Evolutionary conservation across 2,329 filamentous ascomycete genomes (phyloP).

Genomic region (Fusarium albidum): DNA sequence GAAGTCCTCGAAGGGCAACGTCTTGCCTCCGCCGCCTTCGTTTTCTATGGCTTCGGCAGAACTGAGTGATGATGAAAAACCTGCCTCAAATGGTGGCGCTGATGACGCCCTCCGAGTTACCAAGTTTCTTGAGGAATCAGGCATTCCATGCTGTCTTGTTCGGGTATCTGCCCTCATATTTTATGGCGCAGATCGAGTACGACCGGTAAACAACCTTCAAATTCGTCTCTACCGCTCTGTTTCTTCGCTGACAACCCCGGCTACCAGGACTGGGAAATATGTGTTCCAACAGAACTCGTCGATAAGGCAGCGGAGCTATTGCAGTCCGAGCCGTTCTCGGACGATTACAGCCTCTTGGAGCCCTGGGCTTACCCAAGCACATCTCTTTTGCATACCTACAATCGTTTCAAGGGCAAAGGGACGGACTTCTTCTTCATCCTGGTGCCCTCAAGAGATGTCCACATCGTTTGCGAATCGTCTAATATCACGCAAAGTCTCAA

Average conservation of each 20-base stretch:
- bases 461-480: background rate
- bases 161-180: slow-evolving; percentile 2
- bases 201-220: background rate
- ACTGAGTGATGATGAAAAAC: background rate
- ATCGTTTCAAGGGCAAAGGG: background rate
- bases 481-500: background rate
- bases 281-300: slow-evolving; percentile 1
- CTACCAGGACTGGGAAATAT: slow-evolving; percentile 3
- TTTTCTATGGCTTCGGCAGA: background rate
- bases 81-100: background rate
- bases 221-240: background rate
- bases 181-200: background rate
- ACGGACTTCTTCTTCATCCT: slow-evolving; percentile 4
- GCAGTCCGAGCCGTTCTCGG: background rate
- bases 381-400: background rate
- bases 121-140: background rate
- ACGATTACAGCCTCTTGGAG: background rate
- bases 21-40: background rate
- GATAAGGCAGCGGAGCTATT: background rate
- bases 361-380: background rate
- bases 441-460: background rate
- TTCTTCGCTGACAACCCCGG: background rate
- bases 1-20: background rate
- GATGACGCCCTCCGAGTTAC: background rate
- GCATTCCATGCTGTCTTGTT: background rate